A percentile compares a stretch with the other conserved stretches of the same genome.
phyloP scores from a whole-genome alignment of 495 filamentous ascomycete genomes.

The Usnea hakonensis region DNA sequence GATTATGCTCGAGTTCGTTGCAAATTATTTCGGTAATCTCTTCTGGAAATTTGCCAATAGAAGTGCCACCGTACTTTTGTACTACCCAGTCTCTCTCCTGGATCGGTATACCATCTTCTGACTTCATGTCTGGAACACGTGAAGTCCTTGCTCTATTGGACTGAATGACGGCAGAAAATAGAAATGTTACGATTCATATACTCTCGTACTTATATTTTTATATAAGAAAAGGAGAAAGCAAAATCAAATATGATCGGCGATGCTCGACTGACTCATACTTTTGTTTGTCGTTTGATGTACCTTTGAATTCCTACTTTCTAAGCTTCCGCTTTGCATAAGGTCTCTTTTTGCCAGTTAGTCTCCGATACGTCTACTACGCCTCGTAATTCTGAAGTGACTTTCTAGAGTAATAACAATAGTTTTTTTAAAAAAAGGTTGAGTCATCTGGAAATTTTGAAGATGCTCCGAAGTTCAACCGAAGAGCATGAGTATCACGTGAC shows the following conservation, averaged over 20 bases:
- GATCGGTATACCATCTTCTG: neutral
- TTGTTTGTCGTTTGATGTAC: neutral
- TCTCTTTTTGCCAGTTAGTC: neutral
- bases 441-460: neutral
- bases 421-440: too few species aligned
- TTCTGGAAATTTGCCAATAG: slow-evolving; percentile 58
- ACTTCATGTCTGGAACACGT: neutral
- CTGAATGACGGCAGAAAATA: too few species aligned
- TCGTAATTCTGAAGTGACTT: too few species aligned
- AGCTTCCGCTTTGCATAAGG: neutral
- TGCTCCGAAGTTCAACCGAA: neutral
- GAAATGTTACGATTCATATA: neutral
- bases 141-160: neutral
- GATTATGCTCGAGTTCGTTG: slow-evolving; percentile 47
- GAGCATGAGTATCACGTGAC: neutral
- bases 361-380: neutral
- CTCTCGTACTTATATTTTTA: neutral
- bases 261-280: neutral
- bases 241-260: neutral
- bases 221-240: neutral
- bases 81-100: slow-evolving; percentile 55
- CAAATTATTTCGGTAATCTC: slow-evolving; percentile 72
- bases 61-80: slow-evolving; percentile 80
- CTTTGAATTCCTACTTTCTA: neutral
- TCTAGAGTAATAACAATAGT: too few species aligned